Conservation (phyloP, 306 rosid genomes). For the Leucaena leucocephala region DNA sequence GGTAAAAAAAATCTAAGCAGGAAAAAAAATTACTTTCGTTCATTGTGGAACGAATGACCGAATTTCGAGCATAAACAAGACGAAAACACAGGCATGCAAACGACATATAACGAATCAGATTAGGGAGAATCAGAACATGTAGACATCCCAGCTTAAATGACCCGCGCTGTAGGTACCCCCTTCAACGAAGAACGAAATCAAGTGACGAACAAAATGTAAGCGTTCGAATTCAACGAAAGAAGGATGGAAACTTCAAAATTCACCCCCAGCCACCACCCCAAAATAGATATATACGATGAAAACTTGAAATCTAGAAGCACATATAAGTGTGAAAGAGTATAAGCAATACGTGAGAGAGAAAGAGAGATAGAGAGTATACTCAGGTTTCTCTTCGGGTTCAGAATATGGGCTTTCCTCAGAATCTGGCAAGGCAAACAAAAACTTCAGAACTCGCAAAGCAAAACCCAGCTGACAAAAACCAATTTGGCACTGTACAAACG, state of each 20-base stretch:
- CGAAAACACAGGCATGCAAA: conserved; percentile 49
- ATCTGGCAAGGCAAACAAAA: conserved; percentile 58
- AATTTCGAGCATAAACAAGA: conserved; percentile 21
- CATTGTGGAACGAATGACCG: not conserved
- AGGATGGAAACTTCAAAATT: conserved; percentile 39
- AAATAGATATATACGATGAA: conserved; percentile 34
- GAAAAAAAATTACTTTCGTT: not conserved
- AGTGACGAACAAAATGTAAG: conserved; percentile 25
- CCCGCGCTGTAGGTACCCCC: conserved; percentile 20
- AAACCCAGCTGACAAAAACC: conserved; percentile 45
- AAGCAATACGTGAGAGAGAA: conserved; percentile 40
- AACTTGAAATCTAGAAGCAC: conserved; percentile 39
- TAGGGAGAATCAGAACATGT: conserved; percentile 22
- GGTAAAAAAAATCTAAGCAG: not conserved
- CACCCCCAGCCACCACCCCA: conserved; percentile 29
- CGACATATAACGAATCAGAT: conserved; percentile 39
- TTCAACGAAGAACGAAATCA: conserved; percentile 22
- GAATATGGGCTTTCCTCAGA: conserved; percentile 74
- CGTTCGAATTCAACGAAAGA: conserved; percentile 26
- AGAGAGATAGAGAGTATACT: conserved; percentile 51
- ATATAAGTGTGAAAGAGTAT: conserved; percentile 7
- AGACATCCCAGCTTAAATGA: conserved; percentile 29
- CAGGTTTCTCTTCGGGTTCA: conserved; percentile 61
- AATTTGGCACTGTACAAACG: conserved; percentile 20
- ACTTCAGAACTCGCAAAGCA: conserved; percentile 41